A percentile compares a stretch with the other conserved stretches of the same genome.
Conservation (phyloP, 2,329 filamentous ascomycete species). For the Colletotrichum sp. region DNA sequence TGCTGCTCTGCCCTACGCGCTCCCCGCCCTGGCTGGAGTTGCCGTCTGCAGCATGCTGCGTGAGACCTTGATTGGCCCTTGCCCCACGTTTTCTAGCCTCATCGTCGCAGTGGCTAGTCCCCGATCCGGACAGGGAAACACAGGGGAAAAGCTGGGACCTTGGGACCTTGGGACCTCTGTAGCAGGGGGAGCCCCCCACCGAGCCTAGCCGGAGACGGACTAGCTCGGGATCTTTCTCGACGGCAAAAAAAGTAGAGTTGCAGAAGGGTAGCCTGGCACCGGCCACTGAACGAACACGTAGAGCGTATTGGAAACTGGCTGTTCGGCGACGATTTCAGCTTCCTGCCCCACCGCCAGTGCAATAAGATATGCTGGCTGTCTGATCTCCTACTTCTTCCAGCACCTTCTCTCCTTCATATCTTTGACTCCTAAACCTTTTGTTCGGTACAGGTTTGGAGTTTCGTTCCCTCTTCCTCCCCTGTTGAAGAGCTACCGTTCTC, state of each 20-base stretch:
- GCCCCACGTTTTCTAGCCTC: constrained; percentile 19
- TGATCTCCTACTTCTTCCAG: constrained; percentile 15
- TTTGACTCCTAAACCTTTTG: not conserved
- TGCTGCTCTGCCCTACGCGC: constrained; percentile 7
- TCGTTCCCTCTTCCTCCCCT: not conserved
- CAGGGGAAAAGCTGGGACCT: constrained; percentile 8
- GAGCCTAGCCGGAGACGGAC: constrained; percentile 3
- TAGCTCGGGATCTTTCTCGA: constrained; percentile 3
- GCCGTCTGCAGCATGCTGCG: not conserved
- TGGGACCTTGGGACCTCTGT: constrained; percentile 7
- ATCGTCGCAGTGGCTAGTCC: constrained; percentile 2
- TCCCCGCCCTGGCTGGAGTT: not conserved
- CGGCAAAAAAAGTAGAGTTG: constrained; percentile 21
- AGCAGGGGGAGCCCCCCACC: constrained; percentile 3
- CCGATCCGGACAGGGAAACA: constrained; percentile 7
- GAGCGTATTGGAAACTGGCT: constrained; percentile 23
- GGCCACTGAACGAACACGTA: constrained; percentile 25
- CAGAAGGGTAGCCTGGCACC: constrained; percentile 19
- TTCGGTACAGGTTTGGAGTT: not conserved
- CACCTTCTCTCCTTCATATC: constrained; percentile 9
- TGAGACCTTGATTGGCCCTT: constrained; percentile 5
- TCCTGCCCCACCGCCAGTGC: constrained; percentile 21
- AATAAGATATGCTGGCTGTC: constrained; percentile 19
- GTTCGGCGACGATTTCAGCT: constrained; percentile 21
- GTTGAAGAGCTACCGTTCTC: not conserved